Evolutionary conservation across 2,329 filamentous ascomycete species (phyloP).

Genomic region (Xylaria multiplex): DNA sequence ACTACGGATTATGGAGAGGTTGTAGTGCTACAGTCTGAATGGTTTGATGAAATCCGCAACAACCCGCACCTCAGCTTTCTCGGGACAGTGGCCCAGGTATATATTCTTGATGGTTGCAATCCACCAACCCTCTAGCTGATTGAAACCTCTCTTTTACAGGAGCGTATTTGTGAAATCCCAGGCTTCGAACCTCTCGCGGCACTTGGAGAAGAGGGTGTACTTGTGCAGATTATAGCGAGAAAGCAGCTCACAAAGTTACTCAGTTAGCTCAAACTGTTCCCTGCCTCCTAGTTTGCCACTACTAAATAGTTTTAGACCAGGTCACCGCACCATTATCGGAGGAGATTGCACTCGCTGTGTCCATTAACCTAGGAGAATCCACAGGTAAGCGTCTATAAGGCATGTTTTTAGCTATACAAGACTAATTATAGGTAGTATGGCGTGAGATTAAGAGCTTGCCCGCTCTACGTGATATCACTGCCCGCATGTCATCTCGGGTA

Average conservation of each 20-base stretch:
- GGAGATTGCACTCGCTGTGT: constrained; percentile 32
- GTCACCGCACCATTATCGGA: constrained; percentile 36
- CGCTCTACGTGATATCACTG: constrained; percentile 52
- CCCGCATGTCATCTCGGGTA: constrained; percentile 57
- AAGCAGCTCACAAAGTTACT: constrained; percentile 34
- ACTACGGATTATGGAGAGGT: constrained; percentile 31
- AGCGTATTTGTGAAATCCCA: constrained; percentile 27
- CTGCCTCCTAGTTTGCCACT: neutral
- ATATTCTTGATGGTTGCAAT: neutral
- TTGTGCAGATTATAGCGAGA: constrained; percentile 29
- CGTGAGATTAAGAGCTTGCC: constrained; percentile 47
- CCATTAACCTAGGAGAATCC: constrained; percentile 31
- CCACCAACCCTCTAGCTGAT: neutral
- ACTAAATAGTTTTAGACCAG: constrained; percentile 28
- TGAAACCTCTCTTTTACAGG: constrained; percentile 7
- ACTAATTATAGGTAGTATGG: constrained; percentile 51
- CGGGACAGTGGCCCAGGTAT: constrained; percentile 24
- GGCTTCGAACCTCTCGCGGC: constrained; percentile 33
- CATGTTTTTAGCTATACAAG: neutral
- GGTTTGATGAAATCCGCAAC: constrained; percentile 32
- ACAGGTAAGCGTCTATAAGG: constrained; percentile 24
- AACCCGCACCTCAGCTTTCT: constrained; percentile 25
- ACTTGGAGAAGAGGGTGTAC: constrained; percentile 5
- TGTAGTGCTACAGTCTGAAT: constrained; percentile 31
- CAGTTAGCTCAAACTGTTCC: constrained; percentile 1